phyloP scores from a whole-genome alignment of 2,329 filamentous ascomycete genomes.

The Fusarium sp. region DNA sequence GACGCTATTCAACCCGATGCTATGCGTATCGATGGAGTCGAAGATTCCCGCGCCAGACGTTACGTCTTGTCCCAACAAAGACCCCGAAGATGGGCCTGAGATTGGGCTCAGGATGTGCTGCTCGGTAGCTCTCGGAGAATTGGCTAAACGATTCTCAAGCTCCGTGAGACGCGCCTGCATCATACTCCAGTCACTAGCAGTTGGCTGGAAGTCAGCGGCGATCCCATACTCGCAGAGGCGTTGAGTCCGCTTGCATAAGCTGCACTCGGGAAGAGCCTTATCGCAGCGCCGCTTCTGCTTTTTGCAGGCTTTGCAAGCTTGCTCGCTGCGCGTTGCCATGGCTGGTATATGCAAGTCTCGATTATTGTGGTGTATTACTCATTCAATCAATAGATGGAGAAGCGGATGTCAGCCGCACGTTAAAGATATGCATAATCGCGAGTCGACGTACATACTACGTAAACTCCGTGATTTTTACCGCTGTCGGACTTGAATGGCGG shows the following conservation, averaged over 20 bases:
- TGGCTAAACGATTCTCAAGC: not conserved
- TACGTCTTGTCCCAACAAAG: not conserved
- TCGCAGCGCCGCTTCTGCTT: not conserved
- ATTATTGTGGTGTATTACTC: fast-evolving
- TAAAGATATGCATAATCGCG: not conserved
- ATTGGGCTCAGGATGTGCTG: not conserved
- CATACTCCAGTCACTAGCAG: not conserved
- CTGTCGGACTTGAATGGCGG: not conserved
- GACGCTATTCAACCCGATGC: not conserved
- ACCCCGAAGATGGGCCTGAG: not conserved
- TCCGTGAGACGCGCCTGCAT: not conserved
- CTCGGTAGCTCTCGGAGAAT: not conserved
- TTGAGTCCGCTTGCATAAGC: not conserved
- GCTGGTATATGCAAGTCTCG: not conserved
- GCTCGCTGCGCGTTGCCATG: not conserved
- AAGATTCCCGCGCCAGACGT: not conserved
- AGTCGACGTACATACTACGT: not conserved
- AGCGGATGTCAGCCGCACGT: not conserved
- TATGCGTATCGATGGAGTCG: not conserved
- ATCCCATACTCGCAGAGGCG: not conserved
- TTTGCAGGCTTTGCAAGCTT: not conserved
- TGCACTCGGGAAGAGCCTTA: not conserved
- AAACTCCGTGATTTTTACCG: not conserved
- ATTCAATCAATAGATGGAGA: not conserved
- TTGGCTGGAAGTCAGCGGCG: not conserved